Conservation (phyloP, 179 eudicot species). For the Carnegiea gigantea region DNA sequence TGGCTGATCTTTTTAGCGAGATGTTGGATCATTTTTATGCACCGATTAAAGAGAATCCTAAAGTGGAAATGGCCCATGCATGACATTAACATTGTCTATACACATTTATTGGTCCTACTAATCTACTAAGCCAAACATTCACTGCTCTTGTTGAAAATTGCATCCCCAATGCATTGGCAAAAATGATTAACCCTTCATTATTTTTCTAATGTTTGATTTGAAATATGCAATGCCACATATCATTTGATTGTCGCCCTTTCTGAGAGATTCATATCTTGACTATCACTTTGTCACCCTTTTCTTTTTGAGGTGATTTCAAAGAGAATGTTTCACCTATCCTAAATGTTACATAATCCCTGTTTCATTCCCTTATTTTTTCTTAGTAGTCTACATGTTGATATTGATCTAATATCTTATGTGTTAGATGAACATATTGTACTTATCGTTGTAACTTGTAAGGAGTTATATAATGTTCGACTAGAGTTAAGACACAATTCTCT, state of each 20-base stretch:
- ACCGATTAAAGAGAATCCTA: neutral
- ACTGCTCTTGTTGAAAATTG: neutral
- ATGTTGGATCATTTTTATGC: neutral
- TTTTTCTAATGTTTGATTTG: neutral
- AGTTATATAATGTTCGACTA: too few relatives aligned
- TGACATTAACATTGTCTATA: constrained; percentile 18
- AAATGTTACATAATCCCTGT: too few relatives aligned
- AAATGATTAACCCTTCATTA: neutral
- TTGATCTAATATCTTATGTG: too few relatives aligned
- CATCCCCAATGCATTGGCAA: neutral
- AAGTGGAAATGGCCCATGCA: constrained; percentile 22
- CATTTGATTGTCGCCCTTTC: neutral
- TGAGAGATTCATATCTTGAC: neutral
- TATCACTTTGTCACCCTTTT: too few relatives aligned
- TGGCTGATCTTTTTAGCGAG: neutral
- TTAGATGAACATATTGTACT: too few relatives aligned
- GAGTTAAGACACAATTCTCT: too few relatives aligned
- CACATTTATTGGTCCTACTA: constrained; percentile 19
- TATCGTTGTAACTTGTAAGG: too few relatives aligned
- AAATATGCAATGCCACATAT: neutral
- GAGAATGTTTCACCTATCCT: too few relatives aligned
- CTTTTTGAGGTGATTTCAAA: too few relatives aligned
- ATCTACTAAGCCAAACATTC: constrained; percentile 10
- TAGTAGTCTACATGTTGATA: too few relatives aligned
- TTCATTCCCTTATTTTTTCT: too few relatives aligned